Percentiles rank a stretch among this genome's conserved stretches.
Evolutionary conservation across 2,329 filamentous ascomycete species (phyloP).

Genomic region (Pseudogymnoascus destructans): DNA sequence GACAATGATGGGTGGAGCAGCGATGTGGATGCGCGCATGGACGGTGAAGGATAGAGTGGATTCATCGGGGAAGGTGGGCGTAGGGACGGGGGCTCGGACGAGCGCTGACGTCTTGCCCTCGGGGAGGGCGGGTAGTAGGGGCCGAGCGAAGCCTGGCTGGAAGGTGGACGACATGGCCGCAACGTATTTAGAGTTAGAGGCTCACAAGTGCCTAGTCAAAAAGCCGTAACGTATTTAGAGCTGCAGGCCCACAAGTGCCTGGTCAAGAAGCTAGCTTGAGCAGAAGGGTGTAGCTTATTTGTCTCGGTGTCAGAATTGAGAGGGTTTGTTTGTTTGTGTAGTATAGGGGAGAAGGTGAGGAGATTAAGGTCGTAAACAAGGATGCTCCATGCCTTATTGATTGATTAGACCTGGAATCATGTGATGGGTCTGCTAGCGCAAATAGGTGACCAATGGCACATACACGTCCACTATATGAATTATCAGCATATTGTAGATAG

Average conservation of each 20-base stretch:
- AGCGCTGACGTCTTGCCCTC: not conserved
- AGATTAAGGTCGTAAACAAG: not conserved
- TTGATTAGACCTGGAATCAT: not conserved
- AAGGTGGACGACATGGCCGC: not conserved
- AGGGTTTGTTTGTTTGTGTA: not conserved
- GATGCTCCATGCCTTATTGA: not conserved
- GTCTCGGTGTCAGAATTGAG: not conserved
- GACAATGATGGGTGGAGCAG: conserved; percentile 12
- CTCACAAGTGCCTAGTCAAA: not conserved
- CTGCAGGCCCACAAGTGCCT: not conserved
- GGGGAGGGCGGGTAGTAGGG: not conserved
- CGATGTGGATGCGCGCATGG: conserved; percentile 14
- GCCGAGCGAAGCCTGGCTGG: not conserved
- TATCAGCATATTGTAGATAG: too few species aligned
- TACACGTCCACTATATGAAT: not conserved
- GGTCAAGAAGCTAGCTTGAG: not conserved
- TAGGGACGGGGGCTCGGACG: not conserved
- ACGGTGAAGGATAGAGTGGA: conserved; percentile 16
- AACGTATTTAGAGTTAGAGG: not conserved
- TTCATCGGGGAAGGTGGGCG: not conserved
- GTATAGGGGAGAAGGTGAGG: not conserved
- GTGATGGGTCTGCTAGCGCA: not conserved
- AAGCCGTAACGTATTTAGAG: not conserved
- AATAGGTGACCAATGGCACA: not conserved
- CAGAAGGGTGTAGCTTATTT: not conserved